Percentiles rank a stretch among this genome's conserved stretches.
phyloP scores from a whole-genome alignment of 2,329 filamentous ascomycete species.

The Acarospora socialis region DNA sequence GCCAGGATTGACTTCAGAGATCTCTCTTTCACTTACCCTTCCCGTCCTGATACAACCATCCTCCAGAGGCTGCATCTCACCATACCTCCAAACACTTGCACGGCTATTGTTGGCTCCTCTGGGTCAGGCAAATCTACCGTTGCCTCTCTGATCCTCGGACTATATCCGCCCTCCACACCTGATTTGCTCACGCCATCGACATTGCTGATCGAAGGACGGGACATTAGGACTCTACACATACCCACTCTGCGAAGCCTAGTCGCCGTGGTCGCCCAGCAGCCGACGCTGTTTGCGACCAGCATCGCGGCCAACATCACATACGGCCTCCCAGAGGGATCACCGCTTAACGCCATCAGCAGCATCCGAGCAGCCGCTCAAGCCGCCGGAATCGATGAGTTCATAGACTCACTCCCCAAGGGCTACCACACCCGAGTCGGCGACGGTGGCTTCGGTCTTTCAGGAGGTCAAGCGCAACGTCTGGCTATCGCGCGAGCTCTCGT shows the following conservation, averaged over 20 bases:
- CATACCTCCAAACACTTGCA: constrained; percentile 49
- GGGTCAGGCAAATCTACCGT: constrained; percentile 89
- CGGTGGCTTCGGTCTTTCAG: constrained; percentile 40
- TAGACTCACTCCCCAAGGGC: constrained; percentile 41
- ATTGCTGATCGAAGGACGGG: constrained; percentile 44
- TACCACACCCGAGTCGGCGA: constrained; percentile 41
- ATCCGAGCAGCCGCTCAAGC: constrained; percentile 43
- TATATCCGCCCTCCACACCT: constrained; percentile 6
- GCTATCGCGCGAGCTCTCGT: constrained; percentile 45
- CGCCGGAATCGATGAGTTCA: constrained; percentile 55
- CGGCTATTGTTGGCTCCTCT: constrained; percentile 68
- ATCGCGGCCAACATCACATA: constrained; percentile 52
- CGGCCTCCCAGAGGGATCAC: constrained; percentile 46
- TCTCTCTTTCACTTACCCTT: constrained; percentile 60
- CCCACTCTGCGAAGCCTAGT: constrained; percentile 45
- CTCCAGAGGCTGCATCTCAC: constrained; percentile 52
- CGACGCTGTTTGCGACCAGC: constrained; percentile 42
- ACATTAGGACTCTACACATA: constrained; percentile 47
- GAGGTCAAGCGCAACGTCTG: constrained; percentile 45
- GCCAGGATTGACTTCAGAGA: constrained; percentile 43
- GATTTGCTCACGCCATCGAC: constrained; percentile 19
- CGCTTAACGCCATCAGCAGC: constrained; percentile 31
- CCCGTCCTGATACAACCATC: constrained; percentile 36
- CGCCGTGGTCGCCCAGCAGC: constrained; percentile 45
- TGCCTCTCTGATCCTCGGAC: constrained; percentile 38